phyloP scores from a whole-genome alignment of 2,329 filamentous ascomycete species.

The Epichloe festucae region DNA sequence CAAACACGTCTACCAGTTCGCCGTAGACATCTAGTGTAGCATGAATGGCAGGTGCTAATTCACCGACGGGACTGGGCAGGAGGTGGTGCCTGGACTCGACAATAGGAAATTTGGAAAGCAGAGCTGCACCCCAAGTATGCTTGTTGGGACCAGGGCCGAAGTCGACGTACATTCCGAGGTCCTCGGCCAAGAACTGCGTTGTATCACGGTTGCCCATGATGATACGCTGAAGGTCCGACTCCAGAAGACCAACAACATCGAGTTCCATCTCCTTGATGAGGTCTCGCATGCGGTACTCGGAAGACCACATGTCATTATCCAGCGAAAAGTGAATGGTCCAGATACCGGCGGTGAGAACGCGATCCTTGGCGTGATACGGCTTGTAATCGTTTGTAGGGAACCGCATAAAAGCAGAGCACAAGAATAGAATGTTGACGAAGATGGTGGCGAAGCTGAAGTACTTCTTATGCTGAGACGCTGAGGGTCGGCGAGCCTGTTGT shows the following conservation, averaged over 20 bases:
- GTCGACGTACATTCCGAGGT: slow-evolving; percentile 97
- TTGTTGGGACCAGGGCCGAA: slow-evolving; percentile 97
- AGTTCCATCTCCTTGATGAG: slow-evolving; percentile 86
- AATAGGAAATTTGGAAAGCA: slow-evolving; percentile 95
- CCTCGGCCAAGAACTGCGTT: slow-evolving; percentile 88
- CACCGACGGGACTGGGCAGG: slow-evolving; percentile 82
- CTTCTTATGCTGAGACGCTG: slow-evolving; percentile 33
- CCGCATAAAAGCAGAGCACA: slow-evolving; percentile 71
- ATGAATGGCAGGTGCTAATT: slow-evolving; percentile 89
- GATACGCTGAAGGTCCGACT: slow-evolving; percentile 88
- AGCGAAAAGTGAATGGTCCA: slow-evolving; percentile 98
- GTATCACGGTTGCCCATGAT: slow-evolving; percentile 99
- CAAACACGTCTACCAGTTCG: slow-evolving; percentile 79
- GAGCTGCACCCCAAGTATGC: slow-evolving; percentile 89
- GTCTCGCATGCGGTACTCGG: slow-evolving; percentile 85
- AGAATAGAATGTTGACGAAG: slow-evolving; percentile 66
- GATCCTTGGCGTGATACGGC: slow-evolving; percentile 78
- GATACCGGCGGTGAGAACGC: slow-evolving; percentile 84
- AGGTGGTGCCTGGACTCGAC: slow-evolving; percentile 94
- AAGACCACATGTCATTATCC: slow-evolving; percentile 98
- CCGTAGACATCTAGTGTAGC: slow-evolving; percentile 94
- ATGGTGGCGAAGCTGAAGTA: slow-evolving; percentile 47
- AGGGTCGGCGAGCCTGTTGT: slow-evolving; percentile 16
- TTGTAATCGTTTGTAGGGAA: slow-evolving; percentile 89
- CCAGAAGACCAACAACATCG: slow-evolving; percentile 91